Percentiles rank a stretch among this genome's conserved stretches.
Conservation (phyloP, 1,139 yeast genomes). For the Pichia sp. region DNA sequence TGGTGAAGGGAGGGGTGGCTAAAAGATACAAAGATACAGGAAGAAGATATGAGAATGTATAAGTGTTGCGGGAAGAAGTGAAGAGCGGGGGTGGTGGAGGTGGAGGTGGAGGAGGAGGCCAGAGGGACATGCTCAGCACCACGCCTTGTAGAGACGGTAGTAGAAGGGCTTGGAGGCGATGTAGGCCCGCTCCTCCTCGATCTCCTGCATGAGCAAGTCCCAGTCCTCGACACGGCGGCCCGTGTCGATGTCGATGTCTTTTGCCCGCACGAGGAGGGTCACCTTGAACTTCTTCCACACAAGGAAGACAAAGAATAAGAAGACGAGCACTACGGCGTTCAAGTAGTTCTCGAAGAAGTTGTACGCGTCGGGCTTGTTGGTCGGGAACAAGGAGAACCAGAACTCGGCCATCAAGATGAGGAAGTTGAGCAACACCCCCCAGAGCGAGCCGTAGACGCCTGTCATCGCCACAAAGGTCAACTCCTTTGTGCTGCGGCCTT, state of each 20-base stretch:
- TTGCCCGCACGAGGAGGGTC: slow-evolving; percentile 37
- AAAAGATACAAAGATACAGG: background rate
- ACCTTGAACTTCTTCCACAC: slow-evolving; percentile 35
- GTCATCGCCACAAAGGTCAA: slow-evolving; percentile 61
- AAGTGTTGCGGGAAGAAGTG: background rate
- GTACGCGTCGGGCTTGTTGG: slow-evolving; percentile 35
- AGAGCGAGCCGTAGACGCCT: slow-evolving; percentile 65
- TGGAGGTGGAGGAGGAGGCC: too few species aligned
- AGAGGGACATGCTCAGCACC: slow-evolving; percentile 41
- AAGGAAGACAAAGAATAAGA: slow-evolving; percentile 32
- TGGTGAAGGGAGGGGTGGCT: background rate
- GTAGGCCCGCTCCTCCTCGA: slow-evolving; percentile 51
- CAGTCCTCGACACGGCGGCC: slow-evolving; percentile 62
- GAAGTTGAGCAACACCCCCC: slow-evolving; percentile 54
- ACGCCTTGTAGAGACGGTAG: slow-evolving; percentile 43
- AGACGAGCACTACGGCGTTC: slow-evolving; percentile 46
- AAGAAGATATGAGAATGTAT: too few species aligned
- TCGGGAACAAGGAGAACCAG: slow-evolving; percentile 43
- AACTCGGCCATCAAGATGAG: slow-evolving; percentile 64
- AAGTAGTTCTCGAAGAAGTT: slow-evolving; percentile 47
- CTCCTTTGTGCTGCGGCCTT: slow-evolving; percentile 59
- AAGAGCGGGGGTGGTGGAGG: background rate
- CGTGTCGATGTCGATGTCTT: slow-evolving; percentile 56
- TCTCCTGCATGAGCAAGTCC: slow-evolving; percentile 56
- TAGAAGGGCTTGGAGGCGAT: slow-evolving; percentile 47